These are phyloP conservation scores for Bipolaris cookei DNA, from an alignment of 2,329 filamentous ascomycete species.

Conservation along the genomic window DNA sequence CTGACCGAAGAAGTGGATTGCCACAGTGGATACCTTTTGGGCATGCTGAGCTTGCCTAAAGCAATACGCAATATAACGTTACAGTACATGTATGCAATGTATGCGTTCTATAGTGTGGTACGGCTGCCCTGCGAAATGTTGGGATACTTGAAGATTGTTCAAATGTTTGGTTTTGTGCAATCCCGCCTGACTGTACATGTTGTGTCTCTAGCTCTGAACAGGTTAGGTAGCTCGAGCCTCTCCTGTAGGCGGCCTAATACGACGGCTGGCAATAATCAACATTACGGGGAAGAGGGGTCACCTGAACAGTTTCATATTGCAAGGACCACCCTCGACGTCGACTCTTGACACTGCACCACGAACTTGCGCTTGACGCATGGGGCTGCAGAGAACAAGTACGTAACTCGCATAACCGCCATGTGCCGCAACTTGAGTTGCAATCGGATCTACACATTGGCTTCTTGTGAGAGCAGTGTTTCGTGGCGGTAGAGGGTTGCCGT, in stretches of 20 bases:
- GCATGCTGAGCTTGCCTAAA: not conserved
- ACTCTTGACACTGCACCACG: conserved; percentile 1
- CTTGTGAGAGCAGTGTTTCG: conserved; percentile 2
- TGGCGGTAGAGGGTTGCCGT: not conserved
- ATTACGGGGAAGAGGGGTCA: not conserved
- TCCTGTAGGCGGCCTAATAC: not conserved
- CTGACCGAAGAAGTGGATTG: not conserved
- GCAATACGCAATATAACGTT: not conserved
- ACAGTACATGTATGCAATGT: not conserved
- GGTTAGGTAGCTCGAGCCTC: not conserved
- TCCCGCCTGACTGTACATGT: not conserved
- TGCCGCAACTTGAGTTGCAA: conserved; percentile 20
- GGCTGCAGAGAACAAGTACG: not conserved
- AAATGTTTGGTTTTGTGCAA: conserved; percentile 8
- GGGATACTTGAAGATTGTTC: not conserved
- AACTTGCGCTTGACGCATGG: conserved; percentile 11
- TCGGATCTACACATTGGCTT: not conserved
- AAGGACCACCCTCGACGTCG: conserved; percentile 7
- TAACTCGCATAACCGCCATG: conserved; percentile 16
- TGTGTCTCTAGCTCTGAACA: not conserved
- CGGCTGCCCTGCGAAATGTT: not conserved
- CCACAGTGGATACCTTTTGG: not conserved
- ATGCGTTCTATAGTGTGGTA: not conserved
- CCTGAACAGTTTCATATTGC: not conserved
- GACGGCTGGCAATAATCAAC: not conserved